These are phyloP conservation scores for Blattamonas nauphoetae DNA, from an alignment of 78 protist genomes.

Conservation along the genomic window DNA sequence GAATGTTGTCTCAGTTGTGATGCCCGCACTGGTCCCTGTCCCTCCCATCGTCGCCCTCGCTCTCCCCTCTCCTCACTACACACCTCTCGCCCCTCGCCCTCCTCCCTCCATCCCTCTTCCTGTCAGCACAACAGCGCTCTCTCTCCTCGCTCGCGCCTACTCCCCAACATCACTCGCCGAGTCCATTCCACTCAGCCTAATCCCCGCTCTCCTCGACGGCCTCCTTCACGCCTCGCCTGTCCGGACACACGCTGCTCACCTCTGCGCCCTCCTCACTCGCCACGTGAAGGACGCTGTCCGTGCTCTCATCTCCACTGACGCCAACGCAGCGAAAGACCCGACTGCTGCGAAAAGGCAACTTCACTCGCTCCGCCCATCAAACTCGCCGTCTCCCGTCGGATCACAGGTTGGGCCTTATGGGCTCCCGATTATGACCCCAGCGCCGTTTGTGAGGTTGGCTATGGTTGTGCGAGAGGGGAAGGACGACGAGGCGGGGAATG, in stretches of 20 bases:
- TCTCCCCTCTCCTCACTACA: neutral
- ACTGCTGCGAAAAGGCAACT: no score
- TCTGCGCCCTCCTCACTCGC: neutral
- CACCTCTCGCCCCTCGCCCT: neutral
- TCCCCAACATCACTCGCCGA: neutral
- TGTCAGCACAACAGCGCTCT: neutral
- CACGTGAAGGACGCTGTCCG: neutral
- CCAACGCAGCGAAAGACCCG: no score
- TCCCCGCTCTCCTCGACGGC: neutral
- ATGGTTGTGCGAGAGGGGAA: neutral
- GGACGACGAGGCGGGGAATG: conserved; percentile 12
- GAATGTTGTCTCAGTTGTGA: neutral
- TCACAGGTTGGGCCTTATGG: no score
- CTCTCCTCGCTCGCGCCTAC: neutral
- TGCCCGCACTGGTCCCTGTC: neutral
- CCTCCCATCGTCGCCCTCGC: neutral
- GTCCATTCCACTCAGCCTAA: neutral
- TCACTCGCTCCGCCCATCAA: no score
- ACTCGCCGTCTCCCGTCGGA: no score
- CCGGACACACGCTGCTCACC: neutral
- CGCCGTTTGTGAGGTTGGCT: neutral
- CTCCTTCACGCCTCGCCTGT: neutral
- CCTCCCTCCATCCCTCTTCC: neutral
- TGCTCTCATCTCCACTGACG: neutral
- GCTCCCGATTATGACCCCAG: no score